Evolutionary conservation across 2,329 filamentous ascomycete species (phyloP), one percentile per base, ranked within the genome.

Genomic region (Trichoderma atroviride): DNA sequence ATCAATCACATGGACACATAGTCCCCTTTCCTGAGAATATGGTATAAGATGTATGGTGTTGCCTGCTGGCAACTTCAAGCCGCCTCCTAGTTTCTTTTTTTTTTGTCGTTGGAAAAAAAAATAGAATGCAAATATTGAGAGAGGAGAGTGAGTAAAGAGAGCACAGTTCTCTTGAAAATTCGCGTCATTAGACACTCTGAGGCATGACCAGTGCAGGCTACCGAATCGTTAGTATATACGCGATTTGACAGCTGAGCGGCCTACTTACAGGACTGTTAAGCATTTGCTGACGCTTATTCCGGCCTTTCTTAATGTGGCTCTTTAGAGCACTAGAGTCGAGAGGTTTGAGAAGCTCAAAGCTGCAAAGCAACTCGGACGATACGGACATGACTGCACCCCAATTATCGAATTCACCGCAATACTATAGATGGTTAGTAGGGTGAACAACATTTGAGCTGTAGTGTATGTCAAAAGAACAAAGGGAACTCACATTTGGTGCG

Each of bases 341-440:
- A 9, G 96, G 96, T 81, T 99, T 99, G 71, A 99, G 86, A 19
- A 99, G 86, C 81, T 99, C 96, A 77, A 99, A 99, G 78, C 94
- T 97, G 83, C 96, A 99, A 1, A 99, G 88, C 64, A 99, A 83
- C 80, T 98, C 96, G 16, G 88, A 89, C 1, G 94, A 97, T 27
- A 99, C 96, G 2, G 95, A 97, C 96, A 99, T 99, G 74, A 98
- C 94, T 16, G 96, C 96, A 24, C 96, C 96, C 93, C 96, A 98
- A 73, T 99, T 99, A 79, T 99, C 96, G 74, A 99, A 99, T 80
- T 99, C 96, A 74, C 96, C 96, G 76, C 96, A 99, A 78, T 99
- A 98, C 92, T 97, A 73, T n/a, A 5, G 14, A 16, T 16, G n/a
- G 75, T 79, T 75, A 81, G 78, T 61, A 24, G 19, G 56, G 31